Conservation (phyloP, 495 filamentous ascomycete genomes). For the Podospora pseudoanserina region DNA sequence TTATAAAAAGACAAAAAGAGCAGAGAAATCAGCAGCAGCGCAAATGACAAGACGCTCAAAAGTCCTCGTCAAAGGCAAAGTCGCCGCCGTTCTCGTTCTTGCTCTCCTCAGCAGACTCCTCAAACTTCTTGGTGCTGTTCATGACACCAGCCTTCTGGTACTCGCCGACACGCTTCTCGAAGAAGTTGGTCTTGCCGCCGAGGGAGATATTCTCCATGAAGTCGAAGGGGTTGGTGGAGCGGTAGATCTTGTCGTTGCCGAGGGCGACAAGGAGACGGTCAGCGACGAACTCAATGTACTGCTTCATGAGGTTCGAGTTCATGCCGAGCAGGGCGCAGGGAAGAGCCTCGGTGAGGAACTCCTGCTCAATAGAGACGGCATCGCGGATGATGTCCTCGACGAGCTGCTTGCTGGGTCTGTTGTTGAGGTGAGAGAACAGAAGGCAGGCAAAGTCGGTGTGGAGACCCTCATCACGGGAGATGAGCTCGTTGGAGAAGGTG, state of each 20-base stretch:
- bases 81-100: constrained; percentile 68
- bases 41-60: constrained; percentile 54
- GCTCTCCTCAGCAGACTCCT: constrained; percentile 40
- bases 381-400: constrained; percentile 88
- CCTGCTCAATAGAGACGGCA: constrained; percentile 91
- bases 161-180: constrained; percentile 98
- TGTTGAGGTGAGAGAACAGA: constrained; percentile 90
- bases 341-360: constrained; percentile 95
- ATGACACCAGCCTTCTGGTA: constrained; percentile 99
- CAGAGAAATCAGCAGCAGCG: not conserved
- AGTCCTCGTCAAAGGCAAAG: constrained; percentile 95
- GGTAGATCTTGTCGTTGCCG: constrained; percentile 90
- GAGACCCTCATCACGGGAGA: constrained; percentile 98
- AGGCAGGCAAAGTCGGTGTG: constrained; percentile 99
- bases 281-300: constrained; percentile 99
- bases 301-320: constrained; percentile 96
- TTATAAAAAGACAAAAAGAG: constrained; percentile 22
- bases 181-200: constrained; percentile 99
- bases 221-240: constrained; percentile 93
- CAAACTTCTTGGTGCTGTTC: constrained; percentile 75
- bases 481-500: constrained; percentile 99
- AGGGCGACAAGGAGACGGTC: constrained; percentile 90
- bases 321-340: constrained; percentile 91
- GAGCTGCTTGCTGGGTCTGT: constrained; percentile 76
- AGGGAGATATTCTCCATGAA: constrained; percentile 99